Conservation (phyloP, 1,139 yeast species). For the Ashbya aceris region DNA sequence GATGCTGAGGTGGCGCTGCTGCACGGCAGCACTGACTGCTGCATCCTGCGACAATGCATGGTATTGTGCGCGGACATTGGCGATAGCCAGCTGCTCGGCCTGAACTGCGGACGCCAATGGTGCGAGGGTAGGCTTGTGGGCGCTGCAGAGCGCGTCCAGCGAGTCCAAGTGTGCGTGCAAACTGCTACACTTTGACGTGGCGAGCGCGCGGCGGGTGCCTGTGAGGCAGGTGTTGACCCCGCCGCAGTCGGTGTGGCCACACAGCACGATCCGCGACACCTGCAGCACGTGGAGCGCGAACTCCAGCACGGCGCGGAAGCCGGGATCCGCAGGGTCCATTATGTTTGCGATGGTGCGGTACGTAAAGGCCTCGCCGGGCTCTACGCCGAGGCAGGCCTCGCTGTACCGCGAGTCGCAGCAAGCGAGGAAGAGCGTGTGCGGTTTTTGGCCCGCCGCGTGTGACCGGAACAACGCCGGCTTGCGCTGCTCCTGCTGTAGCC, state of each 20-base stretch:
- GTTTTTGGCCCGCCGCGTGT: conserved; percentile 80
- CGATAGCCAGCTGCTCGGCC: conserved; percentile 63
- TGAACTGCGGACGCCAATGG: conserved; percentile 37
- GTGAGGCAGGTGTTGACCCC: conserved; percentile 85
- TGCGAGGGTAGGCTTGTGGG: conserved; percentile 30
- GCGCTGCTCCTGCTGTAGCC: conserved; percentile 46
- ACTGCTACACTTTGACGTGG: conserved; percentile 38
- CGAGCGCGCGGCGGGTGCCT: conserved; percentile 45
- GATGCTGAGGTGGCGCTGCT: conserved; percentile 67
- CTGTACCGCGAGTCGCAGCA: conserved; percentile 92
- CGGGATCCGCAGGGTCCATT: conserved; percentile 60
- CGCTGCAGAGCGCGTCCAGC: conserved; percentile 41
- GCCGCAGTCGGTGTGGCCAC: conserved; percentile 99
- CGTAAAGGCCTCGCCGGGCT: conserved; percentile 93
- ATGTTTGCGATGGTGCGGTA: conserved; percentile 88
- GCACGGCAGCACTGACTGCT: conserved; percentile 64
- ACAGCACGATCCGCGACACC: conserved; percentile 74
- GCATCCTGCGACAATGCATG: conserved; percentile 49
- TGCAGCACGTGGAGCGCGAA: conserved; percentile 83
- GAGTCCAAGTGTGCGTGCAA: conserved; percentile 33
- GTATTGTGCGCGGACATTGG: conserved; percentile 62
- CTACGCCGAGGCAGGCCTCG: conserved; percentile 65
- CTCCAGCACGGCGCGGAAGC: conserved; percentile 76
- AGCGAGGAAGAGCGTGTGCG: conserved; percentile 93
- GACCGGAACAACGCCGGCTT: conserved; percentile 56